Percentiles rank a stretch among this genome's conserved stretches.
phyloP scores from a whole-genome alignment of 345 rosid genomes.

The Populus nigra region DNA sequence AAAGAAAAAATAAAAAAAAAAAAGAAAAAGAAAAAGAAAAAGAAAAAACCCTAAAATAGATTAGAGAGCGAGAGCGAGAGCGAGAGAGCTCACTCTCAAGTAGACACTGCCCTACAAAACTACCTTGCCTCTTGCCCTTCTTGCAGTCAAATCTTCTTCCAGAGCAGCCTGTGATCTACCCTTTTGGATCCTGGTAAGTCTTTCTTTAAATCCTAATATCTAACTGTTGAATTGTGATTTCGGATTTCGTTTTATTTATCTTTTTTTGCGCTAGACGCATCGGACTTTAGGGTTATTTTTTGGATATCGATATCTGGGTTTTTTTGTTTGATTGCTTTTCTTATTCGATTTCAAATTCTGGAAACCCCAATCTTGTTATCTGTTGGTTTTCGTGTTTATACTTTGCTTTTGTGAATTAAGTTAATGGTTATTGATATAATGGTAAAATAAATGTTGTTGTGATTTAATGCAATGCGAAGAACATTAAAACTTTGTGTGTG shows the following conservation, averaged over 20 bases:
- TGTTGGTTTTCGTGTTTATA: not conserved
- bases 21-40: not conserved
- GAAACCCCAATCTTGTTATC: not conserved
- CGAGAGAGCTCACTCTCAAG: not conserved
- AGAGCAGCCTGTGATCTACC: not conserved
- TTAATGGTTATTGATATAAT: not conserved
- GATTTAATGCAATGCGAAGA: not conserved
- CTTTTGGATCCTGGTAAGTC: slow-evolving; percentile 4
- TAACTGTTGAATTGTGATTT: not conserved
- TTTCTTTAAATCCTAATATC: not conserved
- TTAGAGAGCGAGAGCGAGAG: not conserved
- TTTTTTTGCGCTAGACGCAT: not conserved
- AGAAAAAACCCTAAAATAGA: not conserved
- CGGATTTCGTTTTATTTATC: not conserved
- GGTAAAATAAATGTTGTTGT: not conserved
- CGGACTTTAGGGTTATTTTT: not conserved
- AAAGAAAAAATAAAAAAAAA: not conserved
- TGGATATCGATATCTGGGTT: not conserved
- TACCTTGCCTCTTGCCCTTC: too few relatives aligned
- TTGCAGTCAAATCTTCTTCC: not conserved
- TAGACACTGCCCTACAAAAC: not conserved
- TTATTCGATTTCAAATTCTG: not conserved
- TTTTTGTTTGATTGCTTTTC: not conserved
- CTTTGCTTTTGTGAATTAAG: not conserved
- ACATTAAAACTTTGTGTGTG: not conserved